Evolutionary conservation across 2,329 filamentous ascomycete species (phyloP), one percentile per base, ranked within the genome.

Genomic region (Mariannaea elegans): DNA sequence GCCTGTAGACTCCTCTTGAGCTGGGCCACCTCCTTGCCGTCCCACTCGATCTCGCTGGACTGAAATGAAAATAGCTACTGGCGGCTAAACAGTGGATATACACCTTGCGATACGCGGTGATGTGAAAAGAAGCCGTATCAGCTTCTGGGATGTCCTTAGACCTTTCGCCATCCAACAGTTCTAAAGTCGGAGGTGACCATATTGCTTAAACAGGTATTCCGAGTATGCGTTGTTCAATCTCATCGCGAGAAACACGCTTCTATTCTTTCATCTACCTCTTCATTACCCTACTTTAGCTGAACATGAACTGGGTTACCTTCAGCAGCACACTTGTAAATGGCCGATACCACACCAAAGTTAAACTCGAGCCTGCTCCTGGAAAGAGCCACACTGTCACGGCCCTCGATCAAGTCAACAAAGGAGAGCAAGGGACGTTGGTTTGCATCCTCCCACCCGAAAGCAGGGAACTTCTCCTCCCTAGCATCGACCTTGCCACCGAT

Each of bases 391-490:
- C 54, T 61, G 2, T 61, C 54, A 1, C 54, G 54, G 7, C 59
- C 55, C n/a, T 61, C 49, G 4, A 61, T 59, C 44, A 55, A 47
- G 13, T 58, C 59, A 16, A 39, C 54, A 61, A 61, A 61, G 7
- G 59, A n/a, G 3, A 61, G 54, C 19, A 61, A 54, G 18, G 54
- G 54, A 7, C 59, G 54, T 21, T 54, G 59, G 10, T 61, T 61
- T 27, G 59, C 59, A 19, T 61, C 59, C 18, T 61, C 59, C 59
- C 59, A 61, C 7, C 59, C 59, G 6, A 61, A 61, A 13, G 59
- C 59, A 18, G 59, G 31, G 23, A 61, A 59, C 38, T 50, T 58
- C 10, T 58, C 48, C 19, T 58, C 48, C 19, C 10, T 58, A 1
- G 38, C 59, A n/a, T 54, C 31, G 2, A 61, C 59, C 31, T 55